Conservation (phyloP, 768 basidiomycete genomes). For the Termitomyces eurrhizus region DNA sequence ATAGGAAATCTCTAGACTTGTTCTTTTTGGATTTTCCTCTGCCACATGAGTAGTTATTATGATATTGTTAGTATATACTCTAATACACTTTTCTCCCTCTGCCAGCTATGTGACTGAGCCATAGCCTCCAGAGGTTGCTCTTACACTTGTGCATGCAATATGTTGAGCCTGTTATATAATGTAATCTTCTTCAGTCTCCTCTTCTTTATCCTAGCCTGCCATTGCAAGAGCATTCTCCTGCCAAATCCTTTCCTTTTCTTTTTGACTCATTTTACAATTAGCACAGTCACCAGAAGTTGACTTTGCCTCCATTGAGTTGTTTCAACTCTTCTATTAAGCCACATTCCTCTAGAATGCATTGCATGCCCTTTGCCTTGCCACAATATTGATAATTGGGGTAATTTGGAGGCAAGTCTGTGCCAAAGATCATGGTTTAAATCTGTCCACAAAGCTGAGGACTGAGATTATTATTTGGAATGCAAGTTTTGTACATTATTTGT, state of each 20-base stretch:
- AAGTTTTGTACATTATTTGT: background rate
- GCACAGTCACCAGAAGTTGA: background rate
- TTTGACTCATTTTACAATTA: background rate
- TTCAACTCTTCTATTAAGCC: background rate
- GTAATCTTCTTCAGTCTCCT: background rate
- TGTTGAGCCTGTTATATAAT: background rate
- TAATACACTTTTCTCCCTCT: no score
- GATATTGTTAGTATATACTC: no score
- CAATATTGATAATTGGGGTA: conserved; percentile 6
- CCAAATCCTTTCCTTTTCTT: background rate
- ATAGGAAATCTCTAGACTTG: no score
- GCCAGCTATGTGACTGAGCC: no score
- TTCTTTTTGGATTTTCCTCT: no score
- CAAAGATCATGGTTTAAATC: conserved; percentile 7
- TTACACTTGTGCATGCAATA: background rate
- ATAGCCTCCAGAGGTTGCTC: no score
- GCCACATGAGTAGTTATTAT: no score
- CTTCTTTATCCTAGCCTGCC: background rate
- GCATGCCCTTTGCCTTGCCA: conserved; percentile 5
- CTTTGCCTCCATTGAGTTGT: background rate
- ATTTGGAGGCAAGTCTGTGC: background rate
- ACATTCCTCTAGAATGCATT: conserved; percentile 5
- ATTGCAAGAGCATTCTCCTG: background rate
- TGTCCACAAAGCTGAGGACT: background rate
- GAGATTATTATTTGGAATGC: conserved; percentile 1